These are phyloP conservation scores for Monosporozyma solicola DNA, from an alignment of 805 yeast genomes.

Conservation along the genomic window DNA sequence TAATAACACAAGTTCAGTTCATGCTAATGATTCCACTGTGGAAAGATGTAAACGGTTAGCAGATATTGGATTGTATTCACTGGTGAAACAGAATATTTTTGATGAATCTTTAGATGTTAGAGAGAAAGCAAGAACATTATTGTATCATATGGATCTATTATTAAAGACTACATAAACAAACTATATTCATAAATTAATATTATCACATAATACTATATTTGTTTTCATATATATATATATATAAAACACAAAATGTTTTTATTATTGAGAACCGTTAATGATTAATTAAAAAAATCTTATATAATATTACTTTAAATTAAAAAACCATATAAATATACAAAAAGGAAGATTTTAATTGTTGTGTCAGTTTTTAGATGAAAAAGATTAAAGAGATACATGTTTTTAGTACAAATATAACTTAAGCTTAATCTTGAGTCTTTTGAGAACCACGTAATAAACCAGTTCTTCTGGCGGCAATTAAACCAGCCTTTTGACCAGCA, in stretches of 20 bases:
- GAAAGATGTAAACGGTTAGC: slow-evolving; percentile 24
- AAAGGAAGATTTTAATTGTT: slow-evolving; percentile 1
- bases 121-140: slow-evolving; percentile 26
- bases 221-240: background rate
- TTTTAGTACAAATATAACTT: slow-evolving; percentile 3
- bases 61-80: slow-evolving; percentile 21
- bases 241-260: background rate
- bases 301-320: slow-evolving; percentile 2
- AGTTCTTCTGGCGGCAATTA: slow-evolving; percentile 99
- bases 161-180: slow-evolving; percentile 2
- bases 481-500: slow-evolving; percentile 99
- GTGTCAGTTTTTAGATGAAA: background rate
- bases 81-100: slow-evolving; percentile 21
- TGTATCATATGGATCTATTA: slow-evolving; percentile 26
- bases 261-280: slow-evolving; percentile 9
- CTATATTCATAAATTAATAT: background rate
- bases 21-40: slow-evolving; percentile 16
- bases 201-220: background rate
- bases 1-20: slow-evolving; percentile 6
- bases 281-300: slow-evolving; percentile 10
- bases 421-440: slow-evolving; percentile 67
- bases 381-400: slow-evolving; percentile 3
- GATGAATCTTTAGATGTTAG: slow-evolving; percentile 23
- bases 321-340: slow-evolving; percentile 10
- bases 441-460: slow-evolving; percentile 99